phyloP scores from a whole-genome alignment of 225 moss, liverwort and hornwort genomes.

The Rhytidiadelphus loreus region DNA sequence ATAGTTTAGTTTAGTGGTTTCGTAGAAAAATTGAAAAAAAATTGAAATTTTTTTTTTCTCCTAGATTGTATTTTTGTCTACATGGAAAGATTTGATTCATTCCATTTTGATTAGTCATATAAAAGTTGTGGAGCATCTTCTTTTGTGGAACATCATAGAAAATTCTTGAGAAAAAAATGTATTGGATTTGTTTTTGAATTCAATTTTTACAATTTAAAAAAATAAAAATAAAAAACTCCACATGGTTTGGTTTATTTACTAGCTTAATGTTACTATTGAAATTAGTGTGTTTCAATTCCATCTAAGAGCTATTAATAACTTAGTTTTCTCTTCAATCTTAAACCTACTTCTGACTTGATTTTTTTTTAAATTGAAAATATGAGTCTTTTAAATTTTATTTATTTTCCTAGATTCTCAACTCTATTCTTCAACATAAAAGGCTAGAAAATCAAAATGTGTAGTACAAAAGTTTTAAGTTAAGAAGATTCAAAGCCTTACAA shows the following conservation, averaged over 20 bases:
- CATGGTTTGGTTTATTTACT: background rate
- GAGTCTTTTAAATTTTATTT: background rate
- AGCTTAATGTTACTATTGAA: accelerated
- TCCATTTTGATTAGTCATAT: background rate
- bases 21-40: too few relatives aligned
- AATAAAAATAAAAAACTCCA: background rate
- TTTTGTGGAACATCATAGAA: background rate
- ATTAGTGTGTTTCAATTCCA: background rate
- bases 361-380: background rate
- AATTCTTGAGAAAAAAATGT: background rate
- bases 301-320: accelerated
- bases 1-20: accelerated
- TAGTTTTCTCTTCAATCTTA: accelerated
- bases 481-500: background rate
- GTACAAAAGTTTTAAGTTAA: background rate
- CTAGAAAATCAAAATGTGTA: background rate
- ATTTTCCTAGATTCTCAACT: background rate
- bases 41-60: background rate
- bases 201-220: background rate
- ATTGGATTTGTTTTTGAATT: background rate
- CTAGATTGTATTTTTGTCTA: background rate
- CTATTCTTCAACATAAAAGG: background rate
- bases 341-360: background rate
- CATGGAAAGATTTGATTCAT: background rate
- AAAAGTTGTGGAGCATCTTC: background rate